Base-by-base conservation (phyloP, 2,329 filamentous ascomycete genomes). In the Aureobasidium zeae region DNA sequence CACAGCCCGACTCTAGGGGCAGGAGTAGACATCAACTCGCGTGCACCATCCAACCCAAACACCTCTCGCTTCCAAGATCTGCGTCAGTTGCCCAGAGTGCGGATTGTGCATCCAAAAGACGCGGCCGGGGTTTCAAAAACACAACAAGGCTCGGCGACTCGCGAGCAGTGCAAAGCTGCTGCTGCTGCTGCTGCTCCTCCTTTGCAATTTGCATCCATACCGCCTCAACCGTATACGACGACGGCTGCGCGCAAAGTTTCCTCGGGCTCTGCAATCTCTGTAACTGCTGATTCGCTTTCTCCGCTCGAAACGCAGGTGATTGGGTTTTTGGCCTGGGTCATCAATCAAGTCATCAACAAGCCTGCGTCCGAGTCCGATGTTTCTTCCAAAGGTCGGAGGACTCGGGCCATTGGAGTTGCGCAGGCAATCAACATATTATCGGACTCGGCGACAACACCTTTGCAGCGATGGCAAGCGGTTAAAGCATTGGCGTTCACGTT, bases 81-180 rank as follows among this genome's bases (percentile, higher is more conserved):
- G 12, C 49, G 51, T 43, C 48, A 48, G 13, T 39, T 59, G 25
- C 56, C 56, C 9, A 49, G 47, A 19, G 52, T 58, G 2, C 45
- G 49, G 17, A 45, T 56, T n/a, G 49, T 57, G 4, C 54, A 52
- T 32, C 57, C 57, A n/a, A n/a, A n/a, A n/a, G n/a, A n/a, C n/a
- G n/a, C n/a, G n/a, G n/a, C n/a, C n/a, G n/a, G n/a, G n/a, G n/a
- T n/a, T n/a, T n/a, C n/a, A n/a, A n/a, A n/a, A n/a, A n/a, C n/a
- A n/a, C n/a, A n/a, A n/a, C 51, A 55, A 9, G 19, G 16, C 16
- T 22, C 15, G 9, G 16, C 15, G 4, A 11, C 5, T 3, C 28
- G 22, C 22, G 19, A 35, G 16, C n/a, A 17, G 20, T 15, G 35
- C 11, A 28, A 28, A 42, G 11, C 31, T 20, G 11, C 12, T 5